Base-by-base conservation (phyloP, 2,329 filamentous ascomycete genomes). In the Lachnellula subtilissima region DNA sequence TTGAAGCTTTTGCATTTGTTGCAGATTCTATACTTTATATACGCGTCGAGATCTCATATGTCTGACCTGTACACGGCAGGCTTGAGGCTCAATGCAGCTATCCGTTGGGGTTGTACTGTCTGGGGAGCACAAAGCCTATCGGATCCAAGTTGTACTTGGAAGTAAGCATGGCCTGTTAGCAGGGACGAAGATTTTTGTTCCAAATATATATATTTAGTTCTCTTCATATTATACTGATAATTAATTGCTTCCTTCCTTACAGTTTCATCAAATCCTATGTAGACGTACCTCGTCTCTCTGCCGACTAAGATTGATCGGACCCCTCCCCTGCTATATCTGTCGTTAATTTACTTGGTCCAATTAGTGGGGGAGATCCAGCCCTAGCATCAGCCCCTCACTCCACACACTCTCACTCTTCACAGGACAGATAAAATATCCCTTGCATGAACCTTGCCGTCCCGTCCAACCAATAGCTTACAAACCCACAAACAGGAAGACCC, bases 381-480 rank as follows among this genome's bases (percentile, higher is more conserved):
- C 37, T 32, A 32, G 28, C 28, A 32, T 1, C 28, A 19, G 39
- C 39, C 39, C 39, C 39, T 42, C 39, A 40, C 37, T 39, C 25
- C 48, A 36, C 48, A n/a, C 48, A 17, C n/a, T 36, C 23, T 25
- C 48, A 17, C n/a, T 36, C 23, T 25, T 23, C n/a, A 25, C 39
- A 17, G 6, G 11, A 25, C 39, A 17, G 6, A 9, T 25, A n/a
- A 35, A 25, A 39, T 51, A 15, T 19, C 50, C 55, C 53, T 43
- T 59, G 55, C 50, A 50, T 17, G 6, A 40, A 19, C 19, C 5
- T 19, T 19, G 22, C 42, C 42, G 14, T 32, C 22, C 22, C 22
- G 22, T 22, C 15, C n/a, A 23, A 22, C n/a, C 42, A 23, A 52
- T 50, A 55, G 40, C 37, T 53, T 56, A 53, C 53, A 50, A 56